Conservation (phyloP, 2,329 filamentous ascomycete species). For the Fusarium avenaceum region DNA sequence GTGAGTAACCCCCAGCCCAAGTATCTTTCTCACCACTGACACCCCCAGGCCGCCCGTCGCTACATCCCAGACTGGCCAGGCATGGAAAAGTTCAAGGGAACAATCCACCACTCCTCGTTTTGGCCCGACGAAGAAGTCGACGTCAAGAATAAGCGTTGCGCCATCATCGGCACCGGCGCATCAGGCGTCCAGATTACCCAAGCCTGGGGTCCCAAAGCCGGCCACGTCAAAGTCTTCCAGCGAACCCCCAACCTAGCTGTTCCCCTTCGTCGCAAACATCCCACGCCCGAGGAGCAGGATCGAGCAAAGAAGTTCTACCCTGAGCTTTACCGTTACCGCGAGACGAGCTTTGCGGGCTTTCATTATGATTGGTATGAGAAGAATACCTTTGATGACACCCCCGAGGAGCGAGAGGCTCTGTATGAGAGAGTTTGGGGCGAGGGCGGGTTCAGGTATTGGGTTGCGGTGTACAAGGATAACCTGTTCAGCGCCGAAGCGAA, state of each 20-base stretch:
- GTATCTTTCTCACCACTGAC: neutral
- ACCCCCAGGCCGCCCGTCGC: slow-evolving; percentile 60
- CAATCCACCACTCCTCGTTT: slow-evolving; percentile 70
- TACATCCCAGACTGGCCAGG: slow-evolving; percentile 72
- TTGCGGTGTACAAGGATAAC: slow-evolving; percentile 67
- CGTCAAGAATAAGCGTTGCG: slow-evolving; percentile 69
- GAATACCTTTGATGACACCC: slow-evolving; percentile 67
- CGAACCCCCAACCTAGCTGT: slow-evolving; percentile 75
- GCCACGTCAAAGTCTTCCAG: slow-evolving; percentile 71
- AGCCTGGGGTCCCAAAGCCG: slow-evolving; percentile 67
- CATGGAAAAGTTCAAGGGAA: slow-evolving; percentile 70
- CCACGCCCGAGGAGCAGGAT: slow-evolving; percentile 59
- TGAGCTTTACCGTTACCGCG: slow-evolving; percentile 66
- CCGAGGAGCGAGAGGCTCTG: slow-evolving; percentile 63
- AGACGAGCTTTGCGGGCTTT: slow-evolving; percentile 70
- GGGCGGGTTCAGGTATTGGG: slow-evolving; percentile 70
- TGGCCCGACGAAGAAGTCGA: slow-evolving; percentile 71
- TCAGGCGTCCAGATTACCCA: slow-evolving; percentile 75
- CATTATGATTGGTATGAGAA: slow-evolving; percentile 67
- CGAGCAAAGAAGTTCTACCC: slow-evolving; percentile 59
- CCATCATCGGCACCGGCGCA: slow-evolving; percentile 74
- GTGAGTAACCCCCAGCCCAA: slow-evolving; percentile 45
- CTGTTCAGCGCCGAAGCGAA: slow-evolving; percentile 63
- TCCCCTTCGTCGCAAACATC: slow-evolving; percentile 67
- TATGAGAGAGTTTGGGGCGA: slow-evolving; percentile 64